phyloP scores from a whole-genome alignment of 2,329 filamentous ascomycete genomes.

The Aspergillus ibericus region DNA sequence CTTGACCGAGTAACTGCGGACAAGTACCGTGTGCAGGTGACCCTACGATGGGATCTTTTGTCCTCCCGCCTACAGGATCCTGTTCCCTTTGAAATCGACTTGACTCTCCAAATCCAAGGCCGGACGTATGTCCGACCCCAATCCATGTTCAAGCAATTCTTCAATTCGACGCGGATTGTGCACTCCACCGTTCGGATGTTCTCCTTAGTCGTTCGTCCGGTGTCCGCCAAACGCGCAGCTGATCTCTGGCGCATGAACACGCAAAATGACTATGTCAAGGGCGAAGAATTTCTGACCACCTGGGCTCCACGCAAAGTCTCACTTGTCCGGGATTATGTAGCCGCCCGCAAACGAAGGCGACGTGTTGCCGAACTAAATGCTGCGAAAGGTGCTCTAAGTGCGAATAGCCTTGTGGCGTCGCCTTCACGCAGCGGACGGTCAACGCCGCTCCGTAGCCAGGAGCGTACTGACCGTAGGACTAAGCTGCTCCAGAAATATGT shows the following conservation, averaged over 20 bases:
- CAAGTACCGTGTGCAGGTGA: constrained; percentile 86
- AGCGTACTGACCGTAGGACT: constrained; percentile 38
- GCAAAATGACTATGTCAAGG: constrained; percentile 91
- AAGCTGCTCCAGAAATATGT: constrained; percentile 45
- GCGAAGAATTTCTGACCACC: constrained; percentile 78
- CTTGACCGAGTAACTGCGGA: constrained; percentile 93
- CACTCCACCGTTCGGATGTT: constrained; percentile 86
- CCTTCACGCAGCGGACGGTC: constrained; percentile 36
- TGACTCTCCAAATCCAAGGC: constrained; percentile 80
- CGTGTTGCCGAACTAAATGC: constrained; percentile 79
- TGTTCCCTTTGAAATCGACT: constrained; percentile 80
- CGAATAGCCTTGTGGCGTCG: constrained; percentile 39
- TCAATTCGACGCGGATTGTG: constrained; percentile 80
- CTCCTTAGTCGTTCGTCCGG: constrained; percentile 79
- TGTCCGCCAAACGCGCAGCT: constrained; percentile 84
- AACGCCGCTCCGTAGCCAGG: constrained; percentile 36
- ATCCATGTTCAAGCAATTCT: constrained; percentile 83
- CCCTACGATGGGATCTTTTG: constrained; percentile 79
- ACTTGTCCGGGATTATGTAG: constrained; percentile 83
- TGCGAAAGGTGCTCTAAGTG: constrained; percentile 46
- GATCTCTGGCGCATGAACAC: constrained; percentile 98
- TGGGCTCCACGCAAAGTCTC: constrained; percentile 92
- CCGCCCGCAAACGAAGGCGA: constrained; percentile 69
- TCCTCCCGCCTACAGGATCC: constrained; percentile 83
- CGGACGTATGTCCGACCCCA: constrained; percentile 81